Evolutionary conservation across 768 basidiomycete species (phyloP).

Genomic region (Suillus cothurnatus): DNA sequence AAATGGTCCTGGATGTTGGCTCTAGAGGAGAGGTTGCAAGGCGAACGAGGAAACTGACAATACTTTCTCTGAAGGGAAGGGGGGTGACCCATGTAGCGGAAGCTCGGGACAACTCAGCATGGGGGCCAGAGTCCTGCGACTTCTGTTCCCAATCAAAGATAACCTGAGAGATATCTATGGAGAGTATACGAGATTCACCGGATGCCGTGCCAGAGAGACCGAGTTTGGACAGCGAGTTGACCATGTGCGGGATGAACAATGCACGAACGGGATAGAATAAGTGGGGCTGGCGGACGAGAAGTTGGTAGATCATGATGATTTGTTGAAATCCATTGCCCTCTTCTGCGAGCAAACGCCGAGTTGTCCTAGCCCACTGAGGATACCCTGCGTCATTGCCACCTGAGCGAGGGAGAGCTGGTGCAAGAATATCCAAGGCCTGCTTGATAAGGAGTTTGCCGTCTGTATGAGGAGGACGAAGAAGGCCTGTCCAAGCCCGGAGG

Average conservation of each 20-base stretch:
- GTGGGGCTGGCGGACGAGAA: slow-evolving; percentile 88
- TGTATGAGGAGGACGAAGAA: slow-evolving; percentile 79
- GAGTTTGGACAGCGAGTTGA: slow-evolving; percentile 84
- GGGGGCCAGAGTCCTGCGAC: slow-evolving; percentile 36
- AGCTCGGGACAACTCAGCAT: slow-evolving; percentile 29
- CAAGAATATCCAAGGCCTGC: slow-evolving; percentile 85
- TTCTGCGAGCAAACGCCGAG: slow-evolving; percentile 83
- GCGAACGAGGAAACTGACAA: slow-evolving; percentile 95
- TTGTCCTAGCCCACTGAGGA: slow-evolving; percentile 84
- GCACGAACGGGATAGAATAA: slow-evolving; percentile 93
- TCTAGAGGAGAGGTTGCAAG: slow-evolving; percentile 70
- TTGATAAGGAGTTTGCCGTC: slow-evolving; percentile 78
- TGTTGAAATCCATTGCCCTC: slow-evolving; percentile 75
- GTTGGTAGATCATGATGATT: slow-evolving; percentile 82
- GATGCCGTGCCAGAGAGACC: slow-evolving; percentile 76
- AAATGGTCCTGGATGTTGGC: slow-evolving; percentile 39
- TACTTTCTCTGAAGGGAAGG: slow-evolving; percentile 78
- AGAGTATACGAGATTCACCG: slow-evolving; percentile 79
- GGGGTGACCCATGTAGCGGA: slow-evolving; percentile 68
- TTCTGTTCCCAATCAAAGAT: slow-evolving; percentile 93
- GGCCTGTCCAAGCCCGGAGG: slow-evolving; percentile 85
- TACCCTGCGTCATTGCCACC: slow-evolving; percentile 59
- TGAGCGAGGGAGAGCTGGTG: slow-evolving; percentile 73
- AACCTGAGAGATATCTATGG: slow-evolving; percentile 89
- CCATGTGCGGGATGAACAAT: slow-evolving; percentile 91